Evolutionary conservation across 768 basidiomycete genomes (phyloP).

Genomic region (Sarcomyxa edulis): DNA sequence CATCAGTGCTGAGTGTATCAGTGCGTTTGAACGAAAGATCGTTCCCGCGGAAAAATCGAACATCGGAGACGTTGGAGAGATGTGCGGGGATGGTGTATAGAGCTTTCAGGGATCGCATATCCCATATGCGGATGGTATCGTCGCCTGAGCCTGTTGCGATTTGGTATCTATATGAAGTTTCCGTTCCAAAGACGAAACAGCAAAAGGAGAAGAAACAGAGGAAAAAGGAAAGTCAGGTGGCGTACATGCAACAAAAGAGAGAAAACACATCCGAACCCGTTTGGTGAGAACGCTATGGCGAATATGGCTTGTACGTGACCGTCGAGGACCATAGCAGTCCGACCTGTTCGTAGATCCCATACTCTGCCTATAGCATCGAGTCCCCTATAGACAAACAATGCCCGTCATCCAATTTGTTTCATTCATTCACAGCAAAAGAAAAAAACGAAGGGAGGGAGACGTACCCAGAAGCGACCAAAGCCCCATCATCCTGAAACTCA

Average conservation of each 20-base stretch:
- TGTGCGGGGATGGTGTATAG: constrained; percentile 96
- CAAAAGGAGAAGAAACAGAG: constrained; percentile 8
- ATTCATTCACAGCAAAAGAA: constrained; percentile 3
- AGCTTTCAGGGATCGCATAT: constrained; percentile 89
- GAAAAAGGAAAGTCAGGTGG: constrained; percentile 1
- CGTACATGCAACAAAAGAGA: background rate
- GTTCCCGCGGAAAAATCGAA: constrained; percentile 85
- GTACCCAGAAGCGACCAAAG: constrained; percentile 89
- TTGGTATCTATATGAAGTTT: constrained; percentile 78
- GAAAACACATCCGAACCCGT: constrained; percentile 61
- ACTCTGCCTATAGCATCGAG: constrained; percentile 95
- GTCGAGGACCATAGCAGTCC: constrained; percentile 96
- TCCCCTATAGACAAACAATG: constrained; percentile 48
- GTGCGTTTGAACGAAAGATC: constrained; percentile 42
- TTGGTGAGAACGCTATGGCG: constrained; percentile 89
- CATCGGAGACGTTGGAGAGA: constrained; percentile 89
- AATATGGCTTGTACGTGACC: constrained; percentile 94
- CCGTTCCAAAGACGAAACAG: no score
- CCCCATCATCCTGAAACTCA: constrained; percentile 95
- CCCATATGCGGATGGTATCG: constrained; percentile 98
- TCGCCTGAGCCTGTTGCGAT: constrained; percentile 96
- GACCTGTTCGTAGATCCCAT: constrained; percentile 93
- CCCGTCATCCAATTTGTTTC: no score
- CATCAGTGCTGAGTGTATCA: constrained; percentile 30
- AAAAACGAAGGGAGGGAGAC: constrained; percentile 16